Conservation (phyloP, 768 basidiomycete species). For the Lenzites betulinus region DNA sequence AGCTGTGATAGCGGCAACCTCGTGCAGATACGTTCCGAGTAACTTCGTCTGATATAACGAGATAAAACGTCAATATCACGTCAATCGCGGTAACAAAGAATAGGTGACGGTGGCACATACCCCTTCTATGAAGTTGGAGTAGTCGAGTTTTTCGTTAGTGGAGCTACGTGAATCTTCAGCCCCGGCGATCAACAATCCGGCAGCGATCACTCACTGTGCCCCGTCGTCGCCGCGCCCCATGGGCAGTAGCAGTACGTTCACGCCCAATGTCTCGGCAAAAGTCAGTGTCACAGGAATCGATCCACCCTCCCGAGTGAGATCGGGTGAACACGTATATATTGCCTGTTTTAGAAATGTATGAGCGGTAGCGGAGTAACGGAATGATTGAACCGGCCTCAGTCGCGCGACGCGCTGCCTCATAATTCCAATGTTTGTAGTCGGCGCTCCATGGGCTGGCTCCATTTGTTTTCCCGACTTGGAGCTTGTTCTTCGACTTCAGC, state of each 20-base stretch:
- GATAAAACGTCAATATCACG: not conserved
- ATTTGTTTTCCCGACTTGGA: conserved; percentile 69
- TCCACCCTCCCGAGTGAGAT: conserved; percentile 89
- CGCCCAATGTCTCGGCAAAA: conserved; percentile 84
- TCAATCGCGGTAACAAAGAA: not conserved
- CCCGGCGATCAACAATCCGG: not conserved
- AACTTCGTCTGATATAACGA: conserved; percentile 64
- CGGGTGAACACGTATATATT: conserved; percentile 74
- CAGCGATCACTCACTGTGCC: conserved; percentile 76
- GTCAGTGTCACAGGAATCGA: conserved; percentile 93
- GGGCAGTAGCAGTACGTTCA: conserved; percentile 87
- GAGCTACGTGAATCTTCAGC: conserved; percentile 53
- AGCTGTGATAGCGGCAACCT: conserved; percentile 41
- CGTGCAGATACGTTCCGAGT: conserved; percentile 80
- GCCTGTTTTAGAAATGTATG: conserved; percentile 27
- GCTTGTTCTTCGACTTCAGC: conserved; percentile 80
- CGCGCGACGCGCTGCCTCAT: conserved; percentile 81
- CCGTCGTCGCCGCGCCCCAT: conserved; percentile 97
- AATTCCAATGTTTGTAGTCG: conserved; percentile 89
- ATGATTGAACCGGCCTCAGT: conserved; percentile 55
- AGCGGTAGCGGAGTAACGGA: not conserved
- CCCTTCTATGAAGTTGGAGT: conserved; percentile 84
- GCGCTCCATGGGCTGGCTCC: conserved; percentile 92
- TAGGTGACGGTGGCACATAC: conserved; percentile 43
- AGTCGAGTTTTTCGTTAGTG: conserved; percentile 94